Evolutionary conservation across 2,329 filamentous ascomycete species (phyloP).

Genomic region (Sphaerulina populicola): DNA sequence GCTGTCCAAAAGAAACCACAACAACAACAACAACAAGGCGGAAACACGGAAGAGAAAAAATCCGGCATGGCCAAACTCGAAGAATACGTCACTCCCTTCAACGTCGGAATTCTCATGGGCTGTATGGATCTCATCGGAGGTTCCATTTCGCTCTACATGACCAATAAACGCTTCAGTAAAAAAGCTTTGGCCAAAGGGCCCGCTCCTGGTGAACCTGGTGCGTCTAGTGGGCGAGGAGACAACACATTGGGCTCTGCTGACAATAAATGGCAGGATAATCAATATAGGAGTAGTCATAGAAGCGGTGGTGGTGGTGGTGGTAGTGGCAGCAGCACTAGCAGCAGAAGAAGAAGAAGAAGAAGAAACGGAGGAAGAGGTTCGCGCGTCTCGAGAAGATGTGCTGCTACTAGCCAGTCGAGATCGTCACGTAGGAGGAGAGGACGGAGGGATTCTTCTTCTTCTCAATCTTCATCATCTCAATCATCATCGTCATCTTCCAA

Average conservation of each 20-base stretch:
- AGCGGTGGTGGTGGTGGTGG: not conserved
- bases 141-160: constrained; percentile 16
- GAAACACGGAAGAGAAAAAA: constrained; percentile 2
- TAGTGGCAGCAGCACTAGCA: not conserved
- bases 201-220: constrained; percentile 7
- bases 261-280: constrained; percentile 5
- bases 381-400: not conserved
- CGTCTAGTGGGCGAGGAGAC: constrained; percentile 3
- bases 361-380: constrained; percentile 1
- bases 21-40: constrained; percentile 4
- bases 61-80: constrained; percentile 4
- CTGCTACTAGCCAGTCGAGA: not conserved
- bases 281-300: not conserved
- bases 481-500: not conserved
- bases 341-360: too few relatives aligned
- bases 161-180: constrained; percentile 16
- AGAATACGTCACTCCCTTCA: constrained; percentile 16
- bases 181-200: constrained; percentile 12
- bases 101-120: constrained; percentile 16
- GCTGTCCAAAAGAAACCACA: constrained; percentile 7
- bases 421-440: constrained; percentile 1
- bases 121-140: constrained; percentile 18
- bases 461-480: too few relatives aligned
- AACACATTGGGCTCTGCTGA: constrained; percentile 6
- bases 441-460: not conserved